phyloP scores from a whole-genome alignment of 169 alveolate species.

The Ichthyophthirius multifiliis region DNA sequence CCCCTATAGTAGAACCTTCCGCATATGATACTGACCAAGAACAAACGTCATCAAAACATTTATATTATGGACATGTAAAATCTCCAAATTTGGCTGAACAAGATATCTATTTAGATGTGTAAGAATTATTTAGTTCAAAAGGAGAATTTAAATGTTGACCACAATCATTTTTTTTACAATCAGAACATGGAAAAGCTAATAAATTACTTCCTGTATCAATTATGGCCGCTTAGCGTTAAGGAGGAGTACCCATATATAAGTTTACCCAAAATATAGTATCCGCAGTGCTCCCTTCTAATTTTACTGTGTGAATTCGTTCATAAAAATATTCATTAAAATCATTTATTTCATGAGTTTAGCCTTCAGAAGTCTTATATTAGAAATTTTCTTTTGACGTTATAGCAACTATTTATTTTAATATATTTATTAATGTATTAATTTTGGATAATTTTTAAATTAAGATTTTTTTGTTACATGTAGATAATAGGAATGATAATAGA shows the following conservation, averaged over 20 bases:
- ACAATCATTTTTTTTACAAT: neutral
- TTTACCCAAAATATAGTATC: neutral
- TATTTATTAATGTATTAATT: too few relatives aligned
- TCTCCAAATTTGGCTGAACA: neutral
- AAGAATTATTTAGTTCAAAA: neutral
- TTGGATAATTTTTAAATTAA: too few relatives aligned
- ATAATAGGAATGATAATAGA: too few relatives aligned
- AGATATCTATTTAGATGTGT: neutral
- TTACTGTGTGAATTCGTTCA: conserved; percentile 2
- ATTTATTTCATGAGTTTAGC: too few relatives aligned
- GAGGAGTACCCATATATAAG: conserved; percentile 18
- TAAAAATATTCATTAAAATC: neutral
- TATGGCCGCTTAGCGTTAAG: neutral
- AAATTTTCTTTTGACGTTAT: too few relatives aligned
- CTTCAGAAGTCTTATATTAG: too few relatives aligned
- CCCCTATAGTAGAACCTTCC: conserved; percentile 22
- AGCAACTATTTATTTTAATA: too few relatives aligned
- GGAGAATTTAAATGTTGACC: neutral
- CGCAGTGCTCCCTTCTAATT: conserved; percentile 10
- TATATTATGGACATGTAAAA: neutral
- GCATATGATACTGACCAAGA: neutral
- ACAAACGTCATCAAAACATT: neutral
- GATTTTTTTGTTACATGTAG: too few relatives aligned
- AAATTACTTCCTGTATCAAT: conserved; percentile 11
- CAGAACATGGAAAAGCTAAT: conserved; percentile 9